Percentiles rank a stretch among this genome's conserved stretches.
Evolutionary conservation across 805 yeast species (phyloP).

Genomic region (Saccharomycopsis fermentans): DNA sequence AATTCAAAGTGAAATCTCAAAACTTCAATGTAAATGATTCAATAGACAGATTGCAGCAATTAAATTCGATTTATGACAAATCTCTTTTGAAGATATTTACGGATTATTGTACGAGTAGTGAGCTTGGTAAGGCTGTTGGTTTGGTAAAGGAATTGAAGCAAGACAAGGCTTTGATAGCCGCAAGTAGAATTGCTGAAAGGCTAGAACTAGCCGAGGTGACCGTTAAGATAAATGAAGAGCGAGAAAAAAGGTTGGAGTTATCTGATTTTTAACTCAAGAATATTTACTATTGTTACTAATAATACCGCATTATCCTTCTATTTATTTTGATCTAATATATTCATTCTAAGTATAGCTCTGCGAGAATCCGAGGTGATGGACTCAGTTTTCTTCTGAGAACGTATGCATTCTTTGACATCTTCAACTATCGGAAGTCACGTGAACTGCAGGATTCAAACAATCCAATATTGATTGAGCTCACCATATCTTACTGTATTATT

Average conservation of each 20-base stretch:
- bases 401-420: no score
- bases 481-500: no score
- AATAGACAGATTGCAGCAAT: constrained; percentile 41
- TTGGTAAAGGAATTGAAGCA: constrained; percentile 60
- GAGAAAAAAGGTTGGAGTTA: constrained; percentile 38
- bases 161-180: constrained; percentile 76
- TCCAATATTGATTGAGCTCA: no score
- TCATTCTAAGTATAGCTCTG: no score
- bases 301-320: background rate
- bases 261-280: background rate
- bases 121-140: constrained; percentile 55
- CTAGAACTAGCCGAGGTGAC: constrained; percentile 44
- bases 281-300: background rate
- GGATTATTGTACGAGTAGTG: constrained; percentile 57
- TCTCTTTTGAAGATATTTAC: constrained; percentile 71
- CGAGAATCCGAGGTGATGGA: background rate
- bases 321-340: background rate
- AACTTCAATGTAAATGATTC: constrained; percentile 34
- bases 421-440: no score
- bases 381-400: no score
- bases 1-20: constrained; percentile 26
- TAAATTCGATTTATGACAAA: constrained; percentile 59
- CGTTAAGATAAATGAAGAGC: constrained; percentile 41
- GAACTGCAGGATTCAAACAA: no score
- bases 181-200: constrained; percentile 74